Conservation (phyloP, 1,284 basidiomycete genomes). For the Erythrobasidium hasegawianum region DNA sequence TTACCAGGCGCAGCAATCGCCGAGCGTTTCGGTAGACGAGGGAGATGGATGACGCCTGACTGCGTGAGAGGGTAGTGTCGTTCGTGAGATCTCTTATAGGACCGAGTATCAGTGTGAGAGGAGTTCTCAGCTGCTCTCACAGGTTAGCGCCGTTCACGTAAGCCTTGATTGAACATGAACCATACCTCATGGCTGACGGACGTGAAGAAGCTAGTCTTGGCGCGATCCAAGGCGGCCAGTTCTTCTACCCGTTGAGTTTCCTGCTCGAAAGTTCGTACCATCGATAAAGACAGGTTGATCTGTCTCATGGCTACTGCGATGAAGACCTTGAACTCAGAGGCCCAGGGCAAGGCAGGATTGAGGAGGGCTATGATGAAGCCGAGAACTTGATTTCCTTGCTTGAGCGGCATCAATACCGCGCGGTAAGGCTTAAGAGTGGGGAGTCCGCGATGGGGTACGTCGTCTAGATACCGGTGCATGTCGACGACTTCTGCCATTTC, state of each 20-base stretch:
- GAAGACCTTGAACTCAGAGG: slow-evolving; percentile 25
- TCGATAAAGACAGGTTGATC: slow-evolving; percentile 44
- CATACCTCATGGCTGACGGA: slow-evolving; percentile 50
- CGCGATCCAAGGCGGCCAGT: slow-evolving; percentile 51
- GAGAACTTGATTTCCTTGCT: slow-evolving; percentile 20
- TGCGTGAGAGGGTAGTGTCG: slow-evolving; percentile 10
- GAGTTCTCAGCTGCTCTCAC: slow-evolving; percentile 48
- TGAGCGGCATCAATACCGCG: slow-evolving; percentile 30
- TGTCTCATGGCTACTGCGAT: slow-evolving; percentile 41
- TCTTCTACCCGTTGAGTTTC: slow-evolving; percentile 51
- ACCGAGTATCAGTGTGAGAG: slow-evolving; percentile 49
- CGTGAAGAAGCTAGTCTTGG: slow-evolving; percentile 46
- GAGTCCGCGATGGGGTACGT: slow-evolving; percentile 27
- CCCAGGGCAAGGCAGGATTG: slow-evolving; percentile 34
- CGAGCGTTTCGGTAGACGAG: slow-evolving; percentile 46
- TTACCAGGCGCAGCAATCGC: slow-evolving; percentile 48
- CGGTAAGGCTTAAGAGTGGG: slow-evolving; percentile 14
- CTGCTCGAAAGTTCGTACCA: slow-evolving; percentile 49
- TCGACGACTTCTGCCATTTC: slow-evolving; percentile 23
- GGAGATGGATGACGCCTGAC: slow-evolving; percentile 31
- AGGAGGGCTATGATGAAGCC: slow-evolving; percentile 27
- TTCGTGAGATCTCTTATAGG: slow-evolving; percentile 41
- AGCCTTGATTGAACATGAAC: no score
- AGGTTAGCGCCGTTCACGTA: no score
- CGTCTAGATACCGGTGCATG: slow-evolving; percentile 15